Conservation (phyloP, 306 rosid species). For the Rosa chinensis region DNA sequence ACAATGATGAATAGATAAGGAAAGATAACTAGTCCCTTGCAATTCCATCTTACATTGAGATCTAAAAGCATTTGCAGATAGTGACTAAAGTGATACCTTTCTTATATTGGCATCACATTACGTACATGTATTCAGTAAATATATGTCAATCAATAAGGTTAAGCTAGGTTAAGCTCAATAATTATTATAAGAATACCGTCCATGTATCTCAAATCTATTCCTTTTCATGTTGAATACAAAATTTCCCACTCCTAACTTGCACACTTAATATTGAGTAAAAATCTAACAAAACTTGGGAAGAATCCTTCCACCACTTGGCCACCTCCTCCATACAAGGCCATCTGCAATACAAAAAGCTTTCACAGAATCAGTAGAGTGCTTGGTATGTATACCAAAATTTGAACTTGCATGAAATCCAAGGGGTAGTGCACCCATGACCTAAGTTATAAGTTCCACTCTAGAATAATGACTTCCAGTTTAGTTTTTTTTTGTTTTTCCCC, state of each 20-base stretch:
- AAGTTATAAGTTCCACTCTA: neutral
- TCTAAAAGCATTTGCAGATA: neutral
- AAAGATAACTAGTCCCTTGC: no score
- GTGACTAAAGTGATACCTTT: neutral
- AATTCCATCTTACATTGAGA: no score
- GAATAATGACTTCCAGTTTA: neutral
- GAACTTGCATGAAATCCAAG: neutral
- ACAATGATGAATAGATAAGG: no score
- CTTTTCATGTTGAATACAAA: neutral
- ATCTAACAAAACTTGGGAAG: conserved; percentile 15
- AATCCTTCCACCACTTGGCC: conserved; percentile 6
- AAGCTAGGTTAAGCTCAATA: neutral
- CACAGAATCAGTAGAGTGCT: neutral
- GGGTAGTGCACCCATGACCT: neutral
- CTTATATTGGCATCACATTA: neutral
- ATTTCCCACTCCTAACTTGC: neutral
- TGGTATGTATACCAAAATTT: neutral
- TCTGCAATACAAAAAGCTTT: conserved; percentile 16
- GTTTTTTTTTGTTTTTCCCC: neutral
- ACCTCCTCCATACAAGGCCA: neutral
- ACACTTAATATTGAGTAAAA: neutral
- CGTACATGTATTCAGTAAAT: neutral
- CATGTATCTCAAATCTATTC: neutral
- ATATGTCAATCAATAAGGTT: neutral
- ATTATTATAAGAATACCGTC: neutral